Conservation (phyloP, 106 monocot genomes). For the Dendrobium huoshanense region DNA sequence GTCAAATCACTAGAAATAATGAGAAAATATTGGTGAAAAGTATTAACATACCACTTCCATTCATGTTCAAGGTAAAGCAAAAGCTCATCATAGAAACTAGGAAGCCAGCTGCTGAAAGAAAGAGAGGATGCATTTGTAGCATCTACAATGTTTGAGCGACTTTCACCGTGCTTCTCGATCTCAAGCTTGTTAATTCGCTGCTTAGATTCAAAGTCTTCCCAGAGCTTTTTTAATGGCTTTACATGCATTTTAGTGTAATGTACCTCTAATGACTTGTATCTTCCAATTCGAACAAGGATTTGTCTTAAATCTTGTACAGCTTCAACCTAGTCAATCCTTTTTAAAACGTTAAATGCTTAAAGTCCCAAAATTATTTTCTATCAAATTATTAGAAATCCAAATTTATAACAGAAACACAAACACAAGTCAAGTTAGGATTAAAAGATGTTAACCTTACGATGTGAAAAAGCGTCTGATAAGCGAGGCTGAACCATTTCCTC, state of each 20-base stretch:
- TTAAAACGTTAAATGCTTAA: neutral
- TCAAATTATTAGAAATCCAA: neutral
- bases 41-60: constrained; percentile 85
- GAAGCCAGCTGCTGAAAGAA: constrained; percentile 87
- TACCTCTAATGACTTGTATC: constrained; percentile 77
- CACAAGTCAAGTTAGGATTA: neutral
- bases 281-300: constrained; percentile 89
- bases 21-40: neutral
- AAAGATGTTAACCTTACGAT: constrained; percentile 57
- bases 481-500: constrained; percentile 98
- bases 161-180: constrained; percentile 53
- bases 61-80: constrained; percentile 94
- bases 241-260: constrained; percentile 77
- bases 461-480: constrained; percentile 70
- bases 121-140: constrained; percentile 19
- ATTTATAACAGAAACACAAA: neutral
- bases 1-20: neutral
- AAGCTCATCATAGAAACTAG: constrained; percentile 91
- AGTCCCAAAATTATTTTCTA: neutral
- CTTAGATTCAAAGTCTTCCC: constrained; percentile 84
- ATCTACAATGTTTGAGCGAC: constrained; percentile 7
- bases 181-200: constrained; percentile 41
- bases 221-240: constrained; percentile 81
- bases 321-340: constrained; percentile 48
- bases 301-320: constrained; percentile 83